Conservation (phyloP, 148 eudicot genomes). For the Rhododendron ferrugineum region DNA sequence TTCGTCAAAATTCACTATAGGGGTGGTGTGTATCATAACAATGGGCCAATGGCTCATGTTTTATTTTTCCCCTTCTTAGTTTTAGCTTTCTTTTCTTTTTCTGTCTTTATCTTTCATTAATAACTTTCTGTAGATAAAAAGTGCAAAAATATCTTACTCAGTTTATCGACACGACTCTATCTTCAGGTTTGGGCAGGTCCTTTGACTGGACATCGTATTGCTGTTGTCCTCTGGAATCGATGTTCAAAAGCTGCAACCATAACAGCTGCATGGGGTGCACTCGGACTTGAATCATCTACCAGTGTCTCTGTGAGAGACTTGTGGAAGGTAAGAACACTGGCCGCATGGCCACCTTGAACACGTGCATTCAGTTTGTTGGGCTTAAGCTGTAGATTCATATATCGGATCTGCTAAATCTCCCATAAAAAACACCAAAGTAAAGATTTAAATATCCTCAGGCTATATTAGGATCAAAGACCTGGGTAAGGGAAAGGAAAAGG, state of each 20-base stretch:
- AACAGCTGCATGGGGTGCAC: conserved; percentile 58
- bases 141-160: neutral
- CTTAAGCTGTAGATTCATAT: neutral
- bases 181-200: conserved; percentile 96
- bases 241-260: conserved; percentile 56
- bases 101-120: neutral
- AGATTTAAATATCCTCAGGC: neutral
- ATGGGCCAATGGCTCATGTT: neutral
- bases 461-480: neutral
- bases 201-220: conserved; percentile 60
- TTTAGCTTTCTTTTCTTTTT: neutral
- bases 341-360: neutral
- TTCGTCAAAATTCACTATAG: neutral
- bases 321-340: conserved; percentile 63
- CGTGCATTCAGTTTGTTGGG: neutral
- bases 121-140: neutral
- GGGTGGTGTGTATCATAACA: neutral
- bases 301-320: conserved; percentile 65
- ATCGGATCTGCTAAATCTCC: neutral
- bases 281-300: conserved; percentile 67
- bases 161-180: neutral
- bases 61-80: neutral
- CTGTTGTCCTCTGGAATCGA: conserved; percentile 77
- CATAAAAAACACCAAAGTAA: neutral
- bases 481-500: neutral